Base-by-base conservation (phyloP, 495 filamentous ascomycete genomes). In the Trichocladium uniseriatum region DNA sequence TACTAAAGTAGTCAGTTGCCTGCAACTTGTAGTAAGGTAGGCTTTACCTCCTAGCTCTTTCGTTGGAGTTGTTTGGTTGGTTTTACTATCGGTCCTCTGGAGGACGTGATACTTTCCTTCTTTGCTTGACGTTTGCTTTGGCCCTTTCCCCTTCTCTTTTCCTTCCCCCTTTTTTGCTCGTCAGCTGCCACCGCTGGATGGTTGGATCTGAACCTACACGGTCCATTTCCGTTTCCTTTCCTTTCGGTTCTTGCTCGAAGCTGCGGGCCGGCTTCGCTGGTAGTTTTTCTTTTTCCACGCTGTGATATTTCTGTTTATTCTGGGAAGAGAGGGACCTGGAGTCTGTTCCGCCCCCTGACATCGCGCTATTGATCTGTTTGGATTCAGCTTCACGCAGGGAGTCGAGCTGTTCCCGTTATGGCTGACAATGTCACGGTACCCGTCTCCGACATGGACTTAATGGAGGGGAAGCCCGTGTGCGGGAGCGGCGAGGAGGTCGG, bases 401-500 rank as follows among this genome's bases (percentile, higher is more conserved):
- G 5, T 31, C 0, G 6, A n/a, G 8, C 7, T 10, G 31, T 32
- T 21, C 32, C 24, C 40, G 40, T 19, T 7, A 50, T 50, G 48
- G 39, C 48, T 42, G 46, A 54, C 5, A 40, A 44, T 18, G 38
- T 21, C 32, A 64, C 53, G 53, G 35, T 57, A 1, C 31, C 44
- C 44, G 28, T 55, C 39, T 42, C 51, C 20, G 38, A 37, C 3
- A 51, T 55, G 43, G 40, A 36, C 6, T 24, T 27, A 9, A 38
- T 61, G 53, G 52, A 27, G 10, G 61, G 55, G 48, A 75, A 76
- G 64, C 74, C 73, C 13, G 35, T 55, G 39, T 76, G 73, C 43
- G 72, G 73, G 6, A 59, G 71, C 47, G 70, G 62, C 14, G 52
- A 59, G 44, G 55, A 68, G 35, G 53, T 45, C 0, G 71, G 69